Conservation (phyloP, 495 filamentous ascomycete species). For the Penicillium bialowiezense region DNA sequence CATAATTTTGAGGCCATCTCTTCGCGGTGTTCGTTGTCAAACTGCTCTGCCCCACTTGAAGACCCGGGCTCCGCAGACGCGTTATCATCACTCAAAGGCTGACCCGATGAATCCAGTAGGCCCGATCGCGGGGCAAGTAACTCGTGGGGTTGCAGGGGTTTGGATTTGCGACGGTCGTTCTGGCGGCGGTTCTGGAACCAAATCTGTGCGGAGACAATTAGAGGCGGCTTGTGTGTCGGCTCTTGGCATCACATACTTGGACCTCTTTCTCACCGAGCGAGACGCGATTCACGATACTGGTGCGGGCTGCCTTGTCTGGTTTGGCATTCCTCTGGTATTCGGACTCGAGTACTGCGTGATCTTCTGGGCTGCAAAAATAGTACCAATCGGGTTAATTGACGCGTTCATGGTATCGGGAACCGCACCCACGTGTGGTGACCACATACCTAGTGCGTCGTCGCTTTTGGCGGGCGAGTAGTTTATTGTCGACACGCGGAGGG, state of each 20-base stretch:
- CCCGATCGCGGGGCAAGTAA: slow-evolving; percentile 57
- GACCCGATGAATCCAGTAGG: slow-evolving; percentile 48
- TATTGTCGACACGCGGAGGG: slow-evolving; percentile 65
- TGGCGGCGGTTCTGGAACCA: slow-evolving; percentile 99
- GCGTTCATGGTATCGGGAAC: slow-evolving; percentile 3
- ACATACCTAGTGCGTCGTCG: slow-evolving; percentile 63
- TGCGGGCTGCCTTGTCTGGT: slow-evolving; percentile 85
- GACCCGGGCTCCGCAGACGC: slow-evolving; percentile 32
- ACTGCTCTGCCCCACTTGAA: slow-evolving; percentile 33
- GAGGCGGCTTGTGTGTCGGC: slow-evolving; percentile 20
- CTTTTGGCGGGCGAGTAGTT: slow-evolving; percentile 64
- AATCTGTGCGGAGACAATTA: slow-evolving; percentile 58
- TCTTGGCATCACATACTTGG: slow-evolving; percentile 64
- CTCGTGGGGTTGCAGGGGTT: slow-evolving; percentile 81
- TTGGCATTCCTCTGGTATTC: slow-evolving; percentile 85
- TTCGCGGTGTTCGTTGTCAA: slow-evolving; percentile 20
- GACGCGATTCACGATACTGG: slow-evolving; percentile 79
- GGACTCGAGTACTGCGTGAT: slow-evolving; percentile 85
- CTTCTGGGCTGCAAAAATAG: slow-evolving; percentile 64
- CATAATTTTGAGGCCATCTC: slow-evolving; percentile 19
- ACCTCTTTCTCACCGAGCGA: slow-evolving; percentile 96
- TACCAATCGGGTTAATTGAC: slow-evolving; percentile 9
- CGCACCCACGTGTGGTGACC: background rate
- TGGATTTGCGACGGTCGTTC: slow-evolving; percentile 85
- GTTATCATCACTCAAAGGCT: slow-evolving; percentile 46